These are phyloP conservation scores for Solanum etuberosum DNA, from an alignment of 257 asterid species.

Conservation along the genomic window DNA sequence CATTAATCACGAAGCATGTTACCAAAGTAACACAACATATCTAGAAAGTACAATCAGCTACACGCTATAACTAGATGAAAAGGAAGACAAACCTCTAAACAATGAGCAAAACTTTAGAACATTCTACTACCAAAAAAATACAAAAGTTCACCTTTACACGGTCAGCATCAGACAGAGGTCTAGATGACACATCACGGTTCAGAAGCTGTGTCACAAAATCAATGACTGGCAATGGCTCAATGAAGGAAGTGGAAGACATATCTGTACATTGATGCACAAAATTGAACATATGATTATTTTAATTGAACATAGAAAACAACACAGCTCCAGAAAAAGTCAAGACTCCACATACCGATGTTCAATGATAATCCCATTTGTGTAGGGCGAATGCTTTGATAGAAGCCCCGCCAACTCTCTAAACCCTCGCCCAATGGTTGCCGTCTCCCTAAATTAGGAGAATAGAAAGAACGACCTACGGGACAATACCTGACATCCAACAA, in stretches of 20 bases:
- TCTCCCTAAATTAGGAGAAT: slow-evolving; percentile 65
- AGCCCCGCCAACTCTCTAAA: slow-evolving; percentile 95
- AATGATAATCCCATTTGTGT: slow-evolving; percentile 96
- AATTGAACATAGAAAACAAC: background rate
- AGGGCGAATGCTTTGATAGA: slow-evolving; percentile 94
- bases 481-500: slow-evolving; percentile 29
- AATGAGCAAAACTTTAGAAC: background rate
- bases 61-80: background rate
- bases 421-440: slow-evolving; percentile 92
- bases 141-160: slow-evolving; percentile 65
- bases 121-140: too few relatives aligned
- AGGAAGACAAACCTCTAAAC: background rate
- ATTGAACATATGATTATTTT: background rate
- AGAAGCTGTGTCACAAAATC: slow-evolving; percentile 82
- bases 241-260: slow-evolving; percentile 96
- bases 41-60: background rate
- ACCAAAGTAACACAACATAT: background rate
- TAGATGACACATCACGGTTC: slow-evolving; percentile 57
- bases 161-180: slow-evolving; percentile 88
- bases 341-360: slow-evolving; percentile 54
- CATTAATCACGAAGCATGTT: background rate
- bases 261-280: slow-evolving; percentile 31
- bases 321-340: background rate
- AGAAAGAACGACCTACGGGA: slow-evolving; percentile 84
- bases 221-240: slow-evolving; percentile 87